phyloP scores from a whole-genome alignment of 495 filamentous ascomycete genomes.

The Hyaloscypha variabilis region DNA sequence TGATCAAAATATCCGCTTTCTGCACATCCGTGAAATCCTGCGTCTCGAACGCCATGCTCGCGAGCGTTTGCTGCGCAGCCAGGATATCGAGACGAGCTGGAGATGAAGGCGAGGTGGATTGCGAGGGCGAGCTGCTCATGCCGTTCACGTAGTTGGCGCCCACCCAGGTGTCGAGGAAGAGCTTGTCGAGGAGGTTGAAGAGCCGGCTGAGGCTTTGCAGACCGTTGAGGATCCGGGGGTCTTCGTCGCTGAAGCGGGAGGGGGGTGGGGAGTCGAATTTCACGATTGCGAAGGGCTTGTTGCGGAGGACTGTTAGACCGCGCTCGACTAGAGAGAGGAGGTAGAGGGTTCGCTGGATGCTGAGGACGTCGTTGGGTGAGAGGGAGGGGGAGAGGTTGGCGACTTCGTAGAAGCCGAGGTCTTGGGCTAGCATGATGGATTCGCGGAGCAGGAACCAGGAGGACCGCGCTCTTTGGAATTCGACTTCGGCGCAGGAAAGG shows the following conservation, averaged over 20 bases:
- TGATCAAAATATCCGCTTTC: slow-evolving; percentile 58
- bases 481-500: slow-evolving; percentile 32
- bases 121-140: no score
- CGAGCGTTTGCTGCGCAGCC: not conserved
- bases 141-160: not conserved
- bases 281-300: slow-evolving; percentile 53
- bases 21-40: slow-evolving; percentile 49
- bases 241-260: slow-evolving; percentile 46
- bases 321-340: slow-evolving; percentile 60
- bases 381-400: slow-evolving; percentile 44
- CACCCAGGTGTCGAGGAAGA: slow-evolving; percentile 33
- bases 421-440: slow-evolving; percentile 55
- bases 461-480: slow-evolving; percentile 28
- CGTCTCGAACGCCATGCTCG: not conserved
- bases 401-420: slow-evolving; percentile 58
- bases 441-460: slow-evolving; percentile 65
- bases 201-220: slow-evolving; percentile 53
- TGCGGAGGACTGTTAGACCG: slow-evolving; percentile 40
- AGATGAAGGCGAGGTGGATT: not conserved
- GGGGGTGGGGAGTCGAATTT: slow-evolving; percentile 40
- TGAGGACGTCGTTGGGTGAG: slow-evolving; percentile 44
- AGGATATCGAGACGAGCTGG: not conserved
- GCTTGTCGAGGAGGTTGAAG: slow-evolving; percentile 35
- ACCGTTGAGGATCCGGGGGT: slow-evolving; percentile 47
- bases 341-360: slow-evolving; percentile 61